Conservation (phyloP, 305 asterid genomes). For the Fraxinus latifolia region DNA sequence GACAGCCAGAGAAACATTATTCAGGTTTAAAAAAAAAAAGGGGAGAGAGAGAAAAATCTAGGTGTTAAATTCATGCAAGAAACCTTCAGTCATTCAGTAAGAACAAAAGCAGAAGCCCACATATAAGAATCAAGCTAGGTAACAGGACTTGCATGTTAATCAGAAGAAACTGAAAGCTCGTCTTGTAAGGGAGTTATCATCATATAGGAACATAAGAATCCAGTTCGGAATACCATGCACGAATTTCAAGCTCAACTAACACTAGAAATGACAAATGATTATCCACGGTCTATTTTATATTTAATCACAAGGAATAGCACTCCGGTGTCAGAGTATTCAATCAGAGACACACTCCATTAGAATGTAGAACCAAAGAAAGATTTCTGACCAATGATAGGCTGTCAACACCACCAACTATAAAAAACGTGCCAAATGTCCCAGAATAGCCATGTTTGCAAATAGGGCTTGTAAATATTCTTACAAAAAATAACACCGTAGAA, state of each 20-base stretch:
- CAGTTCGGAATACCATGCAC: not conserved
- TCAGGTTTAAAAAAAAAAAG: not conserved
- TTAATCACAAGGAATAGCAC: not conserved
- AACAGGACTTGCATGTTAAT: not conserved
- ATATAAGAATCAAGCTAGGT: not conserved
- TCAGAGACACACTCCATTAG: not conserved
- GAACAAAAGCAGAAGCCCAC: constrained; percentile 4
- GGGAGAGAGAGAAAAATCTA: not conserved
- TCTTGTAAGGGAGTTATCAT: not conserved
- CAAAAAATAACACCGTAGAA: not conserved
- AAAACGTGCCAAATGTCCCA: not conserved
- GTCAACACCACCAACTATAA: not conserved
- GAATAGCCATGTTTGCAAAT: not conserved
- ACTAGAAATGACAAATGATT: not conserved
- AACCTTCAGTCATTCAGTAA: not conserved
- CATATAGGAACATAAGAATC: not conserved
- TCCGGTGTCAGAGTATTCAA: not conserved
- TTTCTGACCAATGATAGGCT: not conserved
- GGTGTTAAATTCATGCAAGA: not conserved
- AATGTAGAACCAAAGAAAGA: not conserved
- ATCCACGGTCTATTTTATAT: not conserved
- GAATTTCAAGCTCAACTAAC: not conserved
- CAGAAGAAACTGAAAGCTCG: constrained; percentile 11
- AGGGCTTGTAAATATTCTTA: not conserved
- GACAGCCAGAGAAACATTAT: constrained; percentile 11